phyloP scores from a whole-genome alignment of 2,329 filamentous ascomycete genomes.

The Ophiobolus disseminans region DNA sequence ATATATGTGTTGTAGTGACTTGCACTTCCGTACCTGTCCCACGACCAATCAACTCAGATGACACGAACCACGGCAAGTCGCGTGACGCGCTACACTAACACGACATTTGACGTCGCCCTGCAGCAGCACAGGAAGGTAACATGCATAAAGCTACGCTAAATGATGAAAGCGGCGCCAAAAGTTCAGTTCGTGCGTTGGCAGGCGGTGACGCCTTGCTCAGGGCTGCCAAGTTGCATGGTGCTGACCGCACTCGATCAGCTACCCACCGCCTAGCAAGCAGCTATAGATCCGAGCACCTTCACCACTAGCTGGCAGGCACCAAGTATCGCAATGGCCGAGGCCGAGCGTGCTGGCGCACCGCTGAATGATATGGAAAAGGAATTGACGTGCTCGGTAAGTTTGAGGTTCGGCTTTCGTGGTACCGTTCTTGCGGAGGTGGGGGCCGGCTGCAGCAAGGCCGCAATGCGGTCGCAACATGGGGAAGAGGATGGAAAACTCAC shows the following conservation, averaged over 20 bases:
- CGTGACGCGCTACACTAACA: constrained; percentile 18
- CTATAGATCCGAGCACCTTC: constrained; percentile 10
- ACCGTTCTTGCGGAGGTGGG: constrained; percentile 14
- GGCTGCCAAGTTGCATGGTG: constrained; percentile 14
- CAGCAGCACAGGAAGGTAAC: neutral
- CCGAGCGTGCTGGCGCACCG: constrained; percentile 50
- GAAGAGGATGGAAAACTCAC: neutral
- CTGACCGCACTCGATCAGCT: constrained; percentile 23
- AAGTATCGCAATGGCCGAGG: constrained; percentile 41
- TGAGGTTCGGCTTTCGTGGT: constrained; percentile 17
- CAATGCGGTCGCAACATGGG: neutral
- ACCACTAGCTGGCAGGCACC: constrained; percentile 9
- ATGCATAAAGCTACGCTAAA: neutral
- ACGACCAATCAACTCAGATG: neutral
- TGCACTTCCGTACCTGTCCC: too few relatives aligned
- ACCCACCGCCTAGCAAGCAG: constrained; percentile 3
- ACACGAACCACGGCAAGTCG: constrained; percentile 15
- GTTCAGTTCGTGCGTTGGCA: constrained; percentile 18
- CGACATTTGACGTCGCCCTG: neutral
- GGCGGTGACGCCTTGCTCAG: constrained; percentile 14
- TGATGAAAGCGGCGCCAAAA: neutral
- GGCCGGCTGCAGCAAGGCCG: constrained; percentile 9
- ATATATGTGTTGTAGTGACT: too few relatives aligned
- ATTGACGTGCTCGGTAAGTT: constrained; percentile 90
- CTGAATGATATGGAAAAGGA: constrained; percentile 84